Evolutionary conservation across 352 stramenopile species (phyloP).

Genomic region (Phytophthora cactorum): DNA sequence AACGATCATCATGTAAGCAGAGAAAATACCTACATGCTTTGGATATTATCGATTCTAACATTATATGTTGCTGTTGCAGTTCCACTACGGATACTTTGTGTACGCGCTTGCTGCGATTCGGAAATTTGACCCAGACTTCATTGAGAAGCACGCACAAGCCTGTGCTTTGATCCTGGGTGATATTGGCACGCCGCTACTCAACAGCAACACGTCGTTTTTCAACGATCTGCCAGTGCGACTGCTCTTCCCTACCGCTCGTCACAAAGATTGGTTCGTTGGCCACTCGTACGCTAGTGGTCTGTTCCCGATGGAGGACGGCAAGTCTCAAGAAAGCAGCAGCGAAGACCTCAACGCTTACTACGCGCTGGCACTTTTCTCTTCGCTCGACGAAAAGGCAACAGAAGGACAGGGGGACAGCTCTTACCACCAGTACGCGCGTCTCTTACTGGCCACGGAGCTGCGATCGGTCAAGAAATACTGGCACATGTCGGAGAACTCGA

Average conservation of each 20-base stretch:
- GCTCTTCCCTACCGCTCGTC: slow-evolving; percentile 88
- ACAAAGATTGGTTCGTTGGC: slow-evolving; percentile 97
- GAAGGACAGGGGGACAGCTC: slow-evolving; percentile 36
- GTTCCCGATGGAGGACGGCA: slow-evolving; percentile 94
- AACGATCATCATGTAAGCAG: slow-evolving; percentile 83
- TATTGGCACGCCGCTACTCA: slow-evolving; percentile 65
- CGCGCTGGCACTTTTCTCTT: slow-evolving; percentile 89
- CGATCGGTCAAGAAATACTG: slow-evolving; percentile 96
- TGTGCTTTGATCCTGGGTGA: slow-evolving; percentile 70
- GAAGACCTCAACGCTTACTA: slow-evolving; percentile 98
- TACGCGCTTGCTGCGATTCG: slow-evolving; percentile 82
- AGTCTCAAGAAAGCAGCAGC: slow-evolving; percentile 96
- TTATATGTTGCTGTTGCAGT: slow-evolving; percentile 58
- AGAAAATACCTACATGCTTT: neutral
- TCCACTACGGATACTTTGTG: slow-evolving; percentile 96
- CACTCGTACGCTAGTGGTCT: slow-evolving; percentile 97
- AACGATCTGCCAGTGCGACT: slow-evolving; percentile 50
- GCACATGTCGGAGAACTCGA: slow-evolving; percentile 90
- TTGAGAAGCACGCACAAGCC: slow-evolving; percentile 57
- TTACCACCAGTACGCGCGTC: slow-evolving; percentile 87
- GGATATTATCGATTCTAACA: slow-evolving; percentile 9
- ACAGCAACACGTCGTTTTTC: slow-evolving; percentile 57
- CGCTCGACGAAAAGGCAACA: slow-evolving; percentile 51
- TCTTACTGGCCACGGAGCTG: slow-evolving; percentile 94
- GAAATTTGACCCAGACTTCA: slow-evolving; percentile 79